Evolutionary conservation across 495 filamentous ascomycete species (phyloP), one percentile per base, ranked within the genome.

Genomic region (Talaromyces thailandensis): DNA sequence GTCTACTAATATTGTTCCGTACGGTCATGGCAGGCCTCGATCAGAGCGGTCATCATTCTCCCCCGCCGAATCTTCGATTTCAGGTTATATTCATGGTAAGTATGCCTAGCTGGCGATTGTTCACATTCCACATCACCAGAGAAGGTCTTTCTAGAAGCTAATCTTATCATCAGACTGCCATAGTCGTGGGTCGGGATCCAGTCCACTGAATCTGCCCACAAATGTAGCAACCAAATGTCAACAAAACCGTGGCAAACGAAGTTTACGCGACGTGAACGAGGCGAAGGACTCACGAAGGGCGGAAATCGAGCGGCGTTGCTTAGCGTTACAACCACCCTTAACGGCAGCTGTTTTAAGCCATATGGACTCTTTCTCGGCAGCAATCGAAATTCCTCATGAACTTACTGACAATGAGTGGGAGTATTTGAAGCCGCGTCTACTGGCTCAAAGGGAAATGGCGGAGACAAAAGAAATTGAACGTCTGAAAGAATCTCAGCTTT

Each of bases 281-380:
- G 73, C 84, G 16, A 88, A 87, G 71, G 82, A 79, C 40, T 74
- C 78, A 25, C 79, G 86, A 62, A 76, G 79, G 66, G 74, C 76
- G 4, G 89, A 89, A 65, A 91, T 91, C 63, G 88, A 91, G 68
- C 79, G 79, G 32, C 82, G 86, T 21, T 87, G 86, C 66, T 66
- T 79, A 68, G 71, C 77, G 26, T 71, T 92, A 16, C 67, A 83
- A 37, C 89, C 88, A 14, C 86, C 88, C 18, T 68, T 92, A 48
- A 66, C 71, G 24, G 69, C 84, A 31, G 74, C 75, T 62, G 72
- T 89, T 14, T 75, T 92, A 37, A 76, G 75, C 43, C 84, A 86
- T 62, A 87, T 91, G 68, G 81, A 86, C 8, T 82, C 88, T 0
- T 91, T 88, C 64, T 82, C 87, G 64, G 86, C 86, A 14, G 85